Evolutionary conservation across 352 stramenopile genomes (phyloP).

Genomic region (Globisporangium spiculum): DNA sequence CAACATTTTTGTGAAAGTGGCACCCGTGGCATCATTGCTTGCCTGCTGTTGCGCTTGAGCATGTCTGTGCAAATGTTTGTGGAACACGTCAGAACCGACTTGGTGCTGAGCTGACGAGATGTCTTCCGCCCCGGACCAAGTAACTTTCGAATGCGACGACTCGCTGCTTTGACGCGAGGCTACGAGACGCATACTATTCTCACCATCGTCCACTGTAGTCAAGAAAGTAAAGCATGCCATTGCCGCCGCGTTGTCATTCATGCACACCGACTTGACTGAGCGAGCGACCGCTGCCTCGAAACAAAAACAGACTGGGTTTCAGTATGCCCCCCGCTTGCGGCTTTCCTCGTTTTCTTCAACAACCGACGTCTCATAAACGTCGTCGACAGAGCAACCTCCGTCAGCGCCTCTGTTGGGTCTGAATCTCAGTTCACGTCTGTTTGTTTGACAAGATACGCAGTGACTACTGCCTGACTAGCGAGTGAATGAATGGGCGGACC

Average conservation of each 20-base stretch:
- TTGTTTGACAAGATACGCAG: neutral
- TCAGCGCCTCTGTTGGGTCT: neutral
- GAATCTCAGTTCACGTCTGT: neutral
- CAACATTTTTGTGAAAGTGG: neutral
- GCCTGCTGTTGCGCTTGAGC: neutral
- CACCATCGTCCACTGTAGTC: neutral
- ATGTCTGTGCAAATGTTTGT: neutral
- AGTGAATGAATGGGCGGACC: neutral
- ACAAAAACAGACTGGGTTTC: neutral
- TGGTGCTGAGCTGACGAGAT: neutral
- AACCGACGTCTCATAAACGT: neutral
- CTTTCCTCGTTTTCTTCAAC: neutral
- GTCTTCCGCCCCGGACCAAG: neutral
- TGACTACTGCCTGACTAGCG: neutral
- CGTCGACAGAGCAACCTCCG: no score
- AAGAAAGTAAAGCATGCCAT: neutral
- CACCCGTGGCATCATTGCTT: neutral
- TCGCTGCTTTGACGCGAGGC: neutral
- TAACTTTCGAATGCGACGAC: conserved; percentile 4
- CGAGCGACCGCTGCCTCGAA: neutral
- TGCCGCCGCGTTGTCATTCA: conserved; percentile 1
- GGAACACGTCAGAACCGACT: neutral
- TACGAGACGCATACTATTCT: no score
- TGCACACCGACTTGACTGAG: neutral
- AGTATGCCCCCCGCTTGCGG: neutral